Conservation (phyloP, 2,329 filamentous ascomycete species). For the Hymenoscyphus salicellus region DNA sequence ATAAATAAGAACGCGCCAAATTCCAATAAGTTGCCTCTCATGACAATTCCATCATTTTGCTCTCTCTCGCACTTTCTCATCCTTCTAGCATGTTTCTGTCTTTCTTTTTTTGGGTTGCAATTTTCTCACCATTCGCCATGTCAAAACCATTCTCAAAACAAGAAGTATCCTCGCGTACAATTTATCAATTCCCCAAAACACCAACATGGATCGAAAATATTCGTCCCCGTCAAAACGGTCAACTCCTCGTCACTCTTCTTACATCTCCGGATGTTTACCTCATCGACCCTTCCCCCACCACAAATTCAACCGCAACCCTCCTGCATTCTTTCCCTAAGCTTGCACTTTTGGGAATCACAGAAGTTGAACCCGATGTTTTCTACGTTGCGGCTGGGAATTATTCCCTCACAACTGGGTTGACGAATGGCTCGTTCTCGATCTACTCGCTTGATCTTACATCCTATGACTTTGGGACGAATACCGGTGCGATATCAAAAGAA, state of each 20-base stretch:
- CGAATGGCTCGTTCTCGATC: slow-evolving; percentile 19
- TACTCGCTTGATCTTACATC: slow-evolving; percentile 20
- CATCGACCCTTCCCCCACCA: slow-evolving; percentile 14
- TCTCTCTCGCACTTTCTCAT: not conserved
- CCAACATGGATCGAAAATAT: slow-evolving; percentile 28
- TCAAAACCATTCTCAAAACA: not conserved
- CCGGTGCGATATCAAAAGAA: slow-evolving; percentile 11
- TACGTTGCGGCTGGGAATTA: slow-evolving; percentile 30
- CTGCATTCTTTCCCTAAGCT: slow-evolving; percentile 20
- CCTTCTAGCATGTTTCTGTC: not conserved
- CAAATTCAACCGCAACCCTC: slow-evolving; percentile 11
- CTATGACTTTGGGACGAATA: slow-evolving; percentile 3
- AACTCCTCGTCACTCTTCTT: slow-evolving; percentile 20
- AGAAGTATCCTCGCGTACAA: not conserved
- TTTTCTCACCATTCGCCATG: not conserved
- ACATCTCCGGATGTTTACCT: slow-evolving; percentile 18
- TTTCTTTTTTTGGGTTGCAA: not conserved
- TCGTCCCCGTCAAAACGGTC: slow-evolving; percentile 16
- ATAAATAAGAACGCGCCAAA: not conserved
- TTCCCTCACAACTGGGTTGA: slow-evolving; percentile 11
- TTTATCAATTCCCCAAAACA: slow-evolving; percentile 21
- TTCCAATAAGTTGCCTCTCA: not conserved
- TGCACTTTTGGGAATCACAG: slow-evolving; percentile 39
- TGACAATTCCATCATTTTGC: not conserved
- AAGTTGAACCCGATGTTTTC: slow-evolving; percentile 32